Conservation (phyloP, 108 stramenopile species). For the Mediolabrus comicus region DNA sequence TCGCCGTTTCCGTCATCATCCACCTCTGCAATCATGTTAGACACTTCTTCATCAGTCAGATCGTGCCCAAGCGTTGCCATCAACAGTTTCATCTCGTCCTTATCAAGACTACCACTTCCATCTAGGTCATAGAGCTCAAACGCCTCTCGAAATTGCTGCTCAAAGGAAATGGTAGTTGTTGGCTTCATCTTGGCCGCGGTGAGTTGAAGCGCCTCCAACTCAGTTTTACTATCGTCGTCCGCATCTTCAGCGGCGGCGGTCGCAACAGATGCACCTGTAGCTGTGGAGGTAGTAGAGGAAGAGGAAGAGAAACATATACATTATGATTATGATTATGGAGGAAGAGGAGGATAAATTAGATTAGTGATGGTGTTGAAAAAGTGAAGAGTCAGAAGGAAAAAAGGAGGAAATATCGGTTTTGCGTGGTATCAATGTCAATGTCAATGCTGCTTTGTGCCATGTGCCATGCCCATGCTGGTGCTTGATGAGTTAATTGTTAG, state of each 20-base stretch:
- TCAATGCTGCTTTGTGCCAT: too few species aligned
- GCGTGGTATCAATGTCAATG: too few species aligned
- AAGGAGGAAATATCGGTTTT: too few species aligned
- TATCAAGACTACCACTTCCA: not conserved
- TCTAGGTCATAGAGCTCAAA: not conserved
- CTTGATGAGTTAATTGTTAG: too few species aligned
- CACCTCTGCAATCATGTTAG: not conserved
- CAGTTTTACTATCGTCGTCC: not conserved
- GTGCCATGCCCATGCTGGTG: too few species aligned
- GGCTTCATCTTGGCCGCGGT: not conserved
- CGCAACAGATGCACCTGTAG: too few species aligned
- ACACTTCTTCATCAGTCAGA: not conserved
- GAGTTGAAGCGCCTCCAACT: not conserved
- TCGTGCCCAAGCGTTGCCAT: not conserved
- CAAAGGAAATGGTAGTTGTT: not conserved
- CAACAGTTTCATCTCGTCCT: not conserved
- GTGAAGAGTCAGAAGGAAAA: too few species aligned
- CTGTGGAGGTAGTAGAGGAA: too few species aligned
- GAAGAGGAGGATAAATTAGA: too few species aligned
- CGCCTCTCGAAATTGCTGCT: not conserved
- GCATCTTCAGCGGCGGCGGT: not conserved
- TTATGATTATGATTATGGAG: too few species aligned
- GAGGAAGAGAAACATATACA: too few species aligned
- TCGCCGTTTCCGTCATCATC: not conserved
- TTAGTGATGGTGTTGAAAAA: too few species aligned